These are phyloP conservation scores for Aspergillus sp. DNA, from an alignment of 2,329 filamentous ascomycete genomes.

Conservation along the genomic window DNA sequence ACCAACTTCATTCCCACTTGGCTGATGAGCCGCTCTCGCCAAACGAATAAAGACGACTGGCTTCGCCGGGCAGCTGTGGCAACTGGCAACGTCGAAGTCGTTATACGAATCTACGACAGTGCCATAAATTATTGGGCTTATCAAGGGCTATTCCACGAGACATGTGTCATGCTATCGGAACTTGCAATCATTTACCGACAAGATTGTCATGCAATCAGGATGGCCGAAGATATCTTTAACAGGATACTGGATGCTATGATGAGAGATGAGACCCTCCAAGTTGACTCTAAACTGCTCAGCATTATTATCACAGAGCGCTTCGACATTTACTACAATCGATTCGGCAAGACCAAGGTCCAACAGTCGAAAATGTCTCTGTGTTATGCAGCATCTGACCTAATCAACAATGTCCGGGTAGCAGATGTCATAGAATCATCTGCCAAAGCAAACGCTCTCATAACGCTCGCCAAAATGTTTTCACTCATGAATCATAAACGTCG, in stretches of 20 bases:
- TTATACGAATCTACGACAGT: neutral
- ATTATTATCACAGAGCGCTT: neutral
- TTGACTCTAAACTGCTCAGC: neutral
- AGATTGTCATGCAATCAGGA: neutral
- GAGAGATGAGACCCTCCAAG: neutral
- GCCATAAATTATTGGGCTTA: neutral
- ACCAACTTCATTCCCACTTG: neutral
- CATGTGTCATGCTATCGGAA: neutral
- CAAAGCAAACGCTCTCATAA: neutral
- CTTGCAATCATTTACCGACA: neutral
- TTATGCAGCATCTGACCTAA: neutral
- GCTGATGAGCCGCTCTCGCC: neutral
- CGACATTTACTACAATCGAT: neutral
- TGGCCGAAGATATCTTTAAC: neutral
- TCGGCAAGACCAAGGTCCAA: neutral
- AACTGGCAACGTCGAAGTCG: neutral
- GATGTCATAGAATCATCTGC: neutral
- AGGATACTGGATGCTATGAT: neutral
- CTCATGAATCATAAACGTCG: neutral
- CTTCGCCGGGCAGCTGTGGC: neutral
- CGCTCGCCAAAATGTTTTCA: neutral
- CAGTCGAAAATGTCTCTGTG: neutral
- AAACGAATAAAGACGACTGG: slow-evolving; percentile 2
- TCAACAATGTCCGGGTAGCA: neutral
- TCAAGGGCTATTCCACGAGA: neutral